phyloP scores from a whole-genome alignment of 768 basidiomycete genomes.

The Agrocybe chaxingu region DNA sequence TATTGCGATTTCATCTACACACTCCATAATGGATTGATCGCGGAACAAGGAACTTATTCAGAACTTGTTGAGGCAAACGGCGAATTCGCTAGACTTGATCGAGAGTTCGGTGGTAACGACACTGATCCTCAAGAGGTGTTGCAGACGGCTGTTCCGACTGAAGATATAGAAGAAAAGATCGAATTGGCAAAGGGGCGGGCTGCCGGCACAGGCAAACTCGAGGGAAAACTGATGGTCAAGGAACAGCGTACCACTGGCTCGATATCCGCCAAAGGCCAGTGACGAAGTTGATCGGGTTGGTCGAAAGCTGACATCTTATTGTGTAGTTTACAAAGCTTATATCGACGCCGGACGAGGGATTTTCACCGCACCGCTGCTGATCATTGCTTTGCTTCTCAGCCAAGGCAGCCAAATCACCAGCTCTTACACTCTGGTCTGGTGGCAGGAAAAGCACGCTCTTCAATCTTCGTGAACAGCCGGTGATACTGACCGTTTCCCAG shows the following conservation, averaged over 20 bases:
- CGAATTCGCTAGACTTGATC: slow-evolving; percentile 53
- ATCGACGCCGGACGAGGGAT: slow-evolving; percentile 51
- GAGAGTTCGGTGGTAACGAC: slow-evolving; percentile 58
- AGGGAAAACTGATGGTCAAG: slow-evolving; percentile 63
- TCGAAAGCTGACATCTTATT: neutral
- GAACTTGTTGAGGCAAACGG: slow-evolving; percentile 47
- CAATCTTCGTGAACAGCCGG: neutral
- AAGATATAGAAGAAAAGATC: slow-evolving; percentile 33
- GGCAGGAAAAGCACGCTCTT: slow-evolving; percentile 55
- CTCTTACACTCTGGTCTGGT: slow-evolving; percentile 69
- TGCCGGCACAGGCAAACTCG: slow-evolving; percentile 57
- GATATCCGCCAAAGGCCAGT: slow-evolving; percentile 43
- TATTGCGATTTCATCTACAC: slow-evolving; percentile 79
- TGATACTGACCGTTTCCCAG: slow-evolving; percentile 20
- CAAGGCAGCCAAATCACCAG: slow-evolving; percentile 60
- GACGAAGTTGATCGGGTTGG: slow-evolving; percentile 6
- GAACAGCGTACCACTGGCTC: slow-evolving; percentile 68
- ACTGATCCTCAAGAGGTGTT: slow-evolving; percentile 27
- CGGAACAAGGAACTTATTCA: slow-evolving; percentile 65
- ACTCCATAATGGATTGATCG: slow-evolving; percentile 65
- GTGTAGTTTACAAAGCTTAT: slow-evolving; percentile 57
- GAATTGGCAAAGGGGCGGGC: slow-evolving; percentile 15
- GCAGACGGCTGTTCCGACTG: slow-evolving; percentile 20
- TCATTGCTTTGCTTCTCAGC: slow-evolving; percentile 52
- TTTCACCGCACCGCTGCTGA: slow-evolving; percentile 47